Evolutionary conservation across 2,329 filamentous ascomycete genomes (phyloP), one percentile per base, ranked within the genome.

Genomic region (Blastomyces gilchristii): DNA sequence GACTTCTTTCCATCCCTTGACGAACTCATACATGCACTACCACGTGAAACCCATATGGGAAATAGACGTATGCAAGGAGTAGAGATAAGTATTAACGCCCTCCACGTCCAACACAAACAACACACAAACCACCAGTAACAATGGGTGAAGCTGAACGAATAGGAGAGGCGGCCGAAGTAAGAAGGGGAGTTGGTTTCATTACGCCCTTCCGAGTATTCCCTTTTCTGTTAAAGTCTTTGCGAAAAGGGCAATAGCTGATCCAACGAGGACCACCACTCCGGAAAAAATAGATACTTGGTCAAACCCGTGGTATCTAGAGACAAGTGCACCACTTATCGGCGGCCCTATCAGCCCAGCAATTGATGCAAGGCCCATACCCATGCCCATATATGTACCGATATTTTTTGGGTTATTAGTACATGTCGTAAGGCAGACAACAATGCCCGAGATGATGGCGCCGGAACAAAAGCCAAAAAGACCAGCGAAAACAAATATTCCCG

Each of bases 371-470:
- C 49, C 58, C 59, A 66, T 63, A 5, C 63, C 61, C 71, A 82
- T 81, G 18, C 82, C 82, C 67, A 83, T 78, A 59, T 82, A 81
- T 0, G 84, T 83, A 0, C 85, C 85, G 18, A 85, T 75, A 50
- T 83, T 76, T 22, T 79, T 76, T 2, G 81, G 75, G 65, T 85
- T 78, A 50, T 76, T 8, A 73, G 75, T 0, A 75, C 52, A 47
- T 6, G 50, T 59, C 16, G 62, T 28, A 41, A 65, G 45, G 39
- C 47, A 47, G 11, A 63, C 63, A 4, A 64, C 34, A 18, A 57
- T 74, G 7, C 79, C 69, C 3, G 79, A 80, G 22, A 82, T 78
- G 60, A 80, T 80, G 0, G 78, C 78, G 25, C 81, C 81, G 0
- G 78, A 81, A 63, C 77, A 78, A 69, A 82, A 81, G 5, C 81